Evolutionary conservation across 306 rosid genomes (phyloP).

Genomic region (Psophocarpus tetragonolobus): DNA sequence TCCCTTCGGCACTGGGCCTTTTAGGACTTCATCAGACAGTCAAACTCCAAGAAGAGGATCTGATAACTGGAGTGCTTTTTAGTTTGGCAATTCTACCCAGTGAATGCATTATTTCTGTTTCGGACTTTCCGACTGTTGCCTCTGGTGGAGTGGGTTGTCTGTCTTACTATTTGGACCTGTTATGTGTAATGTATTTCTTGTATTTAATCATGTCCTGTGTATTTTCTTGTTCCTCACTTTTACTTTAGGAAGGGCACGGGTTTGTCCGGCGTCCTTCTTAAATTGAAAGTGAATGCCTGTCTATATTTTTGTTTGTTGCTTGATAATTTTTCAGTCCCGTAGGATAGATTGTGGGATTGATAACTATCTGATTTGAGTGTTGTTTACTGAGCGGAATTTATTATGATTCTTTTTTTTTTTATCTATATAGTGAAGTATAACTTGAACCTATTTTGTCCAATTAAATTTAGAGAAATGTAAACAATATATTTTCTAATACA

Average conservation of each 20-base stretch:
- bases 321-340: conserved; percentile 18
- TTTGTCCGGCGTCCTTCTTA: conserved; percentile 19
- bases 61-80: conserved; percentile 88
- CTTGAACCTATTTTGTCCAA: neutral
- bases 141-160: conserved; percentile 48
- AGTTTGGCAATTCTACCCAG: conserved; percentile 38
- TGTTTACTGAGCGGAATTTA: conserved; percentile 23
- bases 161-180: conserved; percentile 40
- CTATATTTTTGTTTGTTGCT: conserved; percentile 34
- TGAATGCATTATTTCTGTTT: conserved; percentile 25
- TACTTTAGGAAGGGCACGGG: conserved; percentile 22
- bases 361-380: conserved; percentile 16
- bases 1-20: conserved; percentile 86
- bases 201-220: conserved; percentile 57
- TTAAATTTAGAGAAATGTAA: neutral
- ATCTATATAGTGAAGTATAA: neutral
- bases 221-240: conserved; percentile 40
- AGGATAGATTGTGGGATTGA: conserved; percentile 29
- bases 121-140: conserved; percentile 44
- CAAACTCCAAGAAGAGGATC: conserved; percentile 73
- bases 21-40: conserved; percentile 61
- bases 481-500: neutral
- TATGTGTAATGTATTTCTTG: conserved; percentile 63
- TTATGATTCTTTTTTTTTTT: conserved; percentile 2
- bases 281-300: conserved; percentile 33